A percentile compares a stretch with the other conserved stretches of the same genome.
These are phyloP conservation scores for Apiospora phragmitis DNA, from an alignment of 2,329 filamentous ascomycete species.

Conservation along the genomic window DNA sequence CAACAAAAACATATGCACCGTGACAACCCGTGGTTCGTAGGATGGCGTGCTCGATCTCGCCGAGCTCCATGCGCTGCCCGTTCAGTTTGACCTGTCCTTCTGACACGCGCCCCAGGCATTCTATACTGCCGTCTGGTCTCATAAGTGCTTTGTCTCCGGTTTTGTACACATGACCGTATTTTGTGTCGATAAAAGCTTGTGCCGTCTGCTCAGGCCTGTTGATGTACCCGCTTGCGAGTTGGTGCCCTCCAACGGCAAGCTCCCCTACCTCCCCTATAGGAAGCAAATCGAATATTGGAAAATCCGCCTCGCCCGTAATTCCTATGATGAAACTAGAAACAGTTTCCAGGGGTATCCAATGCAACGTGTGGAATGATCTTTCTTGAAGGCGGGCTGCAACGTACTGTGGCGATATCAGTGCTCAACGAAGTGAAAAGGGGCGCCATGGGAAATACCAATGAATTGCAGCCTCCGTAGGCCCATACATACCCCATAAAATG, in stretches of 20 bases:
- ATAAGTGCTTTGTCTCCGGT: conserved; percentile 35
- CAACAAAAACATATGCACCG: conserved; percentile 65
- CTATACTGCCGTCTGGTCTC: conserved; percentile 25
- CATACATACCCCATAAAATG: conserved; percentile 91
- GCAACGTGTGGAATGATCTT: conserved; percentile 58
- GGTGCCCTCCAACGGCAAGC: conserved; percentile 76
- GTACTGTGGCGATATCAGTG: conserved; percentile 52
- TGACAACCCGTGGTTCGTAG: conserved; percentile 63
- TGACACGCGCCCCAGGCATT: conserved; percentile 52
- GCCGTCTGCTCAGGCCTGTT: conserved; percentile 77
- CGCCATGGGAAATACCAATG: conserved; percentile 59
- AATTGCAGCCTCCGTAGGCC: conserved; percentile 88
- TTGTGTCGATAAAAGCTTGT: conserved; percentile 66
- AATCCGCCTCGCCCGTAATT: conserved; percentile 36
- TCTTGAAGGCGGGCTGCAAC: conserved; percentile 63
- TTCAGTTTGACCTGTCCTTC: conserved; percentile 50
- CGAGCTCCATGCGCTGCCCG: conserved; percentile 47
- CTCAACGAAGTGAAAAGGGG: background rate
- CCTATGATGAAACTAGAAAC: conserved; percentile 75
- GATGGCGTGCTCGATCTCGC: conserved; percentile 58
- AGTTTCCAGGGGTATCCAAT: conserved; percentile 81
- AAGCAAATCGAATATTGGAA: conserved; percentile 50
- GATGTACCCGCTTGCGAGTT: conserved; percentile 79
- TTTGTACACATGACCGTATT: conserved; percentile 30
- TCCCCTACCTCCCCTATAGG: conserved; percentile 72